Evolutionary conservation across 2,329 filamentous ascomycete species (phyloP), one percentile per base, ranked within the genome.

Genomic region (Orbilia ellipsospora): DNA sequence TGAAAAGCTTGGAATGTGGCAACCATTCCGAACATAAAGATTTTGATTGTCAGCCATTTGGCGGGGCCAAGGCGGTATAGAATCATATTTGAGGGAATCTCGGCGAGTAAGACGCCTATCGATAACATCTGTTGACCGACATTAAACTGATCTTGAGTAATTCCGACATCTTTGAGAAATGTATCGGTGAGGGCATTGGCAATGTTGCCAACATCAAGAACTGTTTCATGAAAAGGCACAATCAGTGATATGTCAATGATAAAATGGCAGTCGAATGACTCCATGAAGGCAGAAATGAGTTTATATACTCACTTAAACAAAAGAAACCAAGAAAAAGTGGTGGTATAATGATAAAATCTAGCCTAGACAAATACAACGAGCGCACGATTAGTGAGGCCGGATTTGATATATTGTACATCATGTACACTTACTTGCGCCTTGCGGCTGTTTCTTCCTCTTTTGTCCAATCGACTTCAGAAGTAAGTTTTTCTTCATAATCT

Each of bases 1-100:
- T 85, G 83, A 78, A 87, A 88, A 2, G 85, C 83, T 78, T 88
- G 87, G 78, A 88, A 87, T 0, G 85, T 86, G 23, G 83, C 85
- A 61, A 88, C 85, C 16, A 84, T 81, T 4, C 86, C 86, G 68
- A 85, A 88, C 48, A 86, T 82, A 77, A 87, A 85, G 18, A 88
- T 80, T 78, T 88, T 86, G 0, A 84, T 81, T 0, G 86, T 85
- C 0, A 88, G 81, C 86, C 86, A 88, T 56, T 83, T 83, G n/a
- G 83, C 84, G 0, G 86, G 86, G 5, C 85, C 84, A 5, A 87
- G 82, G 80, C 85, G 86, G 28, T 84, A 82, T 42, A 87, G 81
- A 80, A 88, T 86, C 72, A 88, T 83, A 63, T 83, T 84, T 0
- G 87, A 87, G 0, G 87, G 82, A n/a, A 88, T 84, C 26, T 82